Base-by-base conservation (phyloP, 2,329 filamentous ascomycete genomes). In the Epichloe bromicola region DNA sequence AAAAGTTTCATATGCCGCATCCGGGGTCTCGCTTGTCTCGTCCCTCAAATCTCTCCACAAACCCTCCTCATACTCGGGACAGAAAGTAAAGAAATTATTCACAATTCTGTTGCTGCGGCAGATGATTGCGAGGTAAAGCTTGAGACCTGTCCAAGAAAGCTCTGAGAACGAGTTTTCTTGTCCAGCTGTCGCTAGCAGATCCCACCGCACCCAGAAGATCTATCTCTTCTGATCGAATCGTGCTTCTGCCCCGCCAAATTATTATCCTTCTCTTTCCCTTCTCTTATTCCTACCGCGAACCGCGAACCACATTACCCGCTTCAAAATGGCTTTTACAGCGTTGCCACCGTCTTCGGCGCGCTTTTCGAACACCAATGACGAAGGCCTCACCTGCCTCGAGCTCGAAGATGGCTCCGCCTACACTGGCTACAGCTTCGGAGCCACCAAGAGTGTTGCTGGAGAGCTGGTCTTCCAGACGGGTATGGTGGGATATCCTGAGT, bases 401-500 rank as follows among this genome's bases (percentile, higher is more conserved):
- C 83, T 98, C 59, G 79, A 93, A 69, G 90, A 97, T 75, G 89
- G 90, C 70, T 82, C 85, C 53, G 80, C 88, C 65, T 95, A 89
- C 76, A 87, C 94, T 67, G 93, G 93, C 60, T 89, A 88, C 75
- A 95, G 89, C 78, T 98, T 98, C 67, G 93, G 93, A 70, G 90
- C 91, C 57, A 78, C 88, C 64, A 95, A 90, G 79, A 95, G 88
- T 73, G 82, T 94, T 63, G 86, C 91, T 58, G 93, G 93, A 68
- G 93, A 98, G 76, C 78, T 98, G 67, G 93, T 98, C 71, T 98
- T 98, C 75, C 91, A 97, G 78, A 98, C 93, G 53, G 93, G 93
- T 70, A 95, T 97, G 90, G 93, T 97, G 61, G 93, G 93, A 64
- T 98, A 98, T 68, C 90, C 93, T 41, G 93, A 98, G 75, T 94